These are phyloP conservation scores for Phytophthora constricta DNA, from an alignment of 352 stramenopile genomes.

Conservation along the genomic window DNA sequence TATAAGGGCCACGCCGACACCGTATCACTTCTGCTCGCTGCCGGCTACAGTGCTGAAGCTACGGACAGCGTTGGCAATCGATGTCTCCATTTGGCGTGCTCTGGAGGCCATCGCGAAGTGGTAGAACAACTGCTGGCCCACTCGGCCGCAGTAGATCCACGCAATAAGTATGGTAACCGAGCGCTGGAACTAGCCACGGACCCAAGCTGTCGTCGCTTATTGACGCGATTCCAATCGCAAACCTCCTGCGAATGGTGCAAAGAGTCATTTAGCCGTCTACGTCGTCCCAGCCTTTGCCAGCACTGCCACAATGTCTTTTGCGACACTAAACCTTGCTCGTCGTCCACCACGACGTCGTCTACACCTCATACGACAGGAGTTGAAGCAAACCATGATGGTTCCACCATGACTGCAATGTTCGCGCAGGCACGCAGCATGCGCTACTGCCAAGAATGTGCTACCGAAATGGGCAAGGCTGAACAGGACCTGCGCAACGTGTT, in stretches of 20 bases:
- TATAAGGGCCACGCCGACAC: slow-evolving; percentile 81
- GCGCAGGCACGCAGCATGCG: slow-evolving; percentile 43
- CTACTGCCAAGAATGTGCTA: slow-evolving; percentile 80
- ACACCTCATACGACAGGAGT: slow-evolving; percentile 7
- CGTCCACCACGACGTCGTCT: slow-evolving; percentile 33
- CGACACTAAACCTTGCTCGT: slow-evolving; percentile 80
- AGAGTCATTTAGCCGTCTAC: slow-evolving; percentile 70
- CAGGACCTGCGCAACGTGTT: slow-evolving; percentile 69
- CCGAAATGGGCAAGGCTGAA: slow-evolving; percentile 73
- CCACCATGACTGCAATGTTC: slow-evolving; percentile 1
- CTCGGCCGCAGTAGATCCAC: slow-evolving; percentile 56
- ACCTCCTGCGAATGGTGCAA: slow-evolving; percentile 79
- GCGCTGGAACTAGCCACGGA: slow-evolving; percentile 78
- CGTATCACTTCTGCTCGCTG: slow-evolving; percentile 69
- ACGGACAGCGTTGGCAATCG: slow-evolving; percentile 75
- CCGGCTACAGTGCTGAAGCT: slow-evolving; percentile 72
- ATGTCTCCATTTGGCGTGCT: slow-evolving; percentile 77
- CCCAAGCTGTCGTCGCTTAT: slow-evolving; percentile 56
- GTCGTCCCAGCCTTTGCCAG: slow-evolving; percentile 75
- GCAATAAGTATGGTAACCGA: slow-evolving; percentile 82
- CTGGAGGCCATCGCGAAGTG: slow-evolving; percentile 66
- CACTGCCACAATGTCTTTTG: slow-evolving; percentile 85
- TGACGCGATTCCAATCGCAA: slow-evolving; percentile 69
- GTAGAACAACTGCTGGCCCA: slow-evolving; percentile 78
- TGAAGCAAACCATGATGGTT: slow-evolving; percentile 7